Evolutionary conservation across 2,329 filamentous ascomycete species (phyloP).

Genomic region (Phaeosphaeria sp.): DNA sequence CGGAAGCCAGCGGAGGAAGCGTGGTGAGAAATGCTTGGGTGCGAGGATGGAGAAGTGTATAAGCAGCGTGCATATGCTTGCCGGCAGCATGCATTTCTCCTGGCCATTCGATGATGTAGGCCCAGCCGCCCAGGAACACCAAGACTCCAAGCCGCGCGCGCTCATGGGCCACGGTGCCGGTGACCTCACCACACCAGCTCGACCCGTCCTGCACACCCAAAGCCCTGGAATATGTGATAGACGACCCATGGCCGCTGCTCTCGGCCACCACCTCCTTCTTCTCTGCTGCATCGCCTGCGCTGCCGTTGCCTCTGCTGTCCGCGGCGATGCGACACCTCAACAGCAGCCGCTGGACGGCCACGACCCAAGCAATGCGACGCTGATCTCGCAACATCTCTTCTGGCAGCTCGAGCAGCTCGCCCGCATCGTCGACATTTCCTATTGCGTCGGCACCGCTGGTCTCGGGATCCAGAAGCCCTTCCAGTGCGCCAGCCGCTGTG

Average conservation of each 20-base stretch:
- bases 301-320: constrained; percentile 12
- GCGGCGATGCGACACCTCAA: constrained; percentile 24
- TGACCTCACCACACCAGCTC: constrained; percentile 6
- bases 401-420: constrained; percentile 83
- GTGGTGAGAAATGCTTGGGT: not conserved
- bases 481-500: constrained; percentile 81
- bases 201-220: constrained; percentile 20
- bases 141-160: no score
- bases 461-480: constrained; percentile 87
- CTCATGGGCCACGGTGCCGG: no score
- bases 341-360: constrained; percentile 33
- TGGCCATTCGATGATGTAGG: not conserved
- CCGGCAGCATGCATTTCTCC: not conserved
- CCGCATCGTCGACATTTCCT: constrained; percentile 91
- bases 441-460: constrained; percentile 87
- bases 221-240: constrained; percentile 40
- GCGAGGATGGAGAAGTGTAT: constrained; percentile 3
- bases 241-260: constrained; percentile 26
- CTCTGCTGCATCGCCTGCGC: constrained; percentile 19
- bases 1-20: constrained; percentile 32
- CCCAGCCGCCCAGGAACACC: not conserved
- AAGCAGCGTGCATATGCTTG: constrained; percentile 17
- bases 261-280: constrained; percentile 26
- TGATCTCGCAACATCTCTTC: constrained; percentile 71
- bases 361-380: constrained; percentile 25